Conservation (phyloP, 176 grass and related monocot genomes). For the Paspalum notatum region DNA sequence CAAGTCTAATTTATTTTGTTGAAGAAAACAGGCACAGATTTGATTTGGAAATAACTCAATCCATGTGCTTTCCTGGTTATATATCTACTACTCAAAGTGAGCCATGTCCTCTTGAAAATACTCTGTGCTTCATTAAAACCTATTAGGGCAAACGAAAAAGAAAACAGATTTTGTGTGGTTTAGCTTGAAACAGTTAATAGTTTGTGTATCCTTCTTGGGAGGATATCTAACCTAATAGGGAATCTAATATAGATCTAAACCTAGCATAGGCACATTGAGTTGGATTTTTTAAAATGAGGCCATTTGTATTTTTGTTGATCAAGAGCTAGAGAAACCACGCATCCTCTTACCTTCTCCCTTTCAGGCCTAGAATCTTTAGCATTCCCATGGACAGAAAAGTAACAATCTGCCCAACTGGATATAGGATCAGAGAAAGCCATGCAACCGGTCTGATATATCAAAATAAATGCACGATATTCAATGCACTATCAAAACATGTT, state of each 20-base stretch:
- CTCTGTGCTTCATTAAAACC: not conserved
- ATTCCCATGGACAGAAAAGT: conserved; percentile 97
- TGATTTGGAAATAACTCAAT: not conserved
- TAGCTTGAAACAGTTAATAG: not conserved
- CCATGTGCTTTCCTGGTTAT: not conserved
- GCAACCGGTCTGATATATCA: conserved; percentile 87
- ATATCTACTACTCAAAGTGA: not conserved
- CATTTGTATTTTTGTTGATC: not conserved
- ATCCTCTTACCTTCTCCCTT: conserved; percentile 81
- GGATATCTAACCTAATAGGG: not conserved
- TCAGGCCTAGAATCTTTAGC: conserved; percentile 89
- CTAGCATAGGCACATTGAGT: not conserved
- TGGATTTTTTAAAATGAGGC: not conserved
- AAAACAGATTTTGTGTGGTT: not conserved
- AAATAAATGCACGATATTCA: conserved; percentile 49
- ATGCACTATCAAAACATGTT: not conserved
- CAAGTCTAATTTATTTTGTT: not conserved
- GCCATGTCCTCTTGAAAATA: not conserved
- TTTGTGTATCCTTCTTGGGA: not conserved
- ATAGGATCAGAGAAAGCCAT: conserved; percentile 94
- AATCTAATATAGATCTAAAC: too few species aligned
- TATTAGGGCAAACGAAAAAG: not conserved
- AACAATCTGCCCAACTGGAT: conserved; percentile 89
- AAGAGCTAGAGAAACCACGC: conserved; percentile 16
- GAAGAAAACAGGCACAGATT: conserved; percentile 21